Evolutionary conservation across 495 filamentous ascomycete species (phyloP), one percentile per base, ranked within the genome.

Genomic region (Extremus antarcticus): DNA sequence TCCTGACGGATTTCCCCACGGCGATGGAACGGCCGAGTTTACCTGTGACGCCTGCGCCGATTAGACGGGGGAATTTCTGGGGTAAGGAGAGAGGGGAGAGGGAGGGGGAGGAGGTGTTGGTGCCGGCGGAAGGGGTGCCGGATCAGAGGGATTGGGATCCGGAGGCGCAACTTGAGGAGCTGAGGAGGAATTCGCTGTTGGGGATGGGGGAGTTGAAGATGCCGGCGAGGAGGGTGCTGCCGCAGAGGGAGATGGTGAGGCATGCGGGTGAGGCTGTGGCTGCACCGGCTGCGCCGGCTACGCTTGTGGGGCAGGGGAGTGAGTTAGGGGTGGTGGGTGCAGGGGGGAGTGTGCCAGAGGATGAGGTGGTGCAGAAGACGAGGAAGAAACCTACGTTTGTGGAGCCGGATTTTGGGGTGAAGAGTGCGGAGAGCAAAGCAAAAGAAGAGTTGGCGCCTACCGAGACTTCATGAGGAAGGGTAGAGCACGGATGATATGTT

Each of bases 111-210:
- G 77, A 73, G 53, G 73, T 77, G 56, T 73, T 94, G 53, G 85
- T 86, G 47, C 69, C 70, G 50, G 90, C 88, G 20, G 81, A 85
- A 69, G 88, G 88, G 45, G 87, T 94, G 52, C 87, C 88, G 55
- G 76, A 78, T 66, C 90, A 94, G 73, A 75, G 77, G 60, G 87
- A 94, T 54, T 95, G 90, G 90, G 82, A 92, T 70, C 87, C 87
- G 35, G 68, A 74, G 43, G 74, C 70, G 40, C 79, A 80, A 68
- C 79, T 92, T 57, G 79, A 86, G 65, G 78, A 84, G 69, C 74
- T 92, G 52, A 78, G 76, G 43, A 73, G 73, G 54, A 56, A 48
- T n/a, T 57, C 52, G 22, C 47, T 62, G 20, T 16, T 64, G 38
- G 58, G 57, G 4, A 43, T 38, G 9, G 43, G 51, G 1, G 57